Evolutionary conservation across 805 yeast genomes (phyloP).

Genomic region (Candida verbasci): DNA sequence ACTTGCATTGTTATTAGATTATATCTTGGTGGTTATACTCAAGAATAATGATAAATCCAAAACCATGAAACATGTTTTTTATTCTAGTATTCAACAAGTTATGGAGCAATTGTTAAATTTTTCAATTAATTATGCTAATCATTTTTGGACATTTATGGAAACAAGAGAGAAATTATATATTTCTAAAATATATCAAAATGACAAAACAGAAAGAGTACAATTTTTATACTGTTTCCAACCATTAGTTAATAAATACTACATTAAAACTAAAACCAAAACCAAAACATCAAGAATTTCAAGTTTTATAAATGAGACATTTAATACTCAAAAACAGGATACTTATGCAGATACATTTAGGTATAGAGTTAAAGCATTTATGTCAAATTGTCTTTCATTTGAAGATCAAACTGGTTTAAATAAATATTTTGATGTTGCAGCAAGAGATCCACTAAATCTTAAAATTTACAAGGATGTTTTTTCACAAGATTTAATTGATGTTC

Average conservation of each 20-base stretch:
- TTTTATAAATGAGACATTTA: slow-evolving; percentile 14
- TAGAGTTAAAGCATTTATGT: slow-evolving; percentile 30
- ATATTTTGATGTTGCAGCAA: slow-evolving; percentile 28
- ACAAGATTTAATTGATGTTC: slow-evolving; percentile 27
- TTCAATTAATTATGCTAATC: slow-evolving; percentile 16
- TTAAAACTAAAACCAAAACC: slow-evolving; percentile 6
- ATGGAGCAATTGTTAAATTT: slow-evolving; percentile 19
- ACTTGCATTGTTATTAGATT: slow-evolving; percentile 23
- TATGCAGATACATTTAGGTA: slow-evolving; percentile 35
- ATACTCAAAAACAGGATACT: slow-evolving; percentile 33
- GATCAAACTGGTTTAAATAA: slow-evolving; percentile 44
- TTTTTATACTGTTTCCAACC: slow-evolving; percentile 36
- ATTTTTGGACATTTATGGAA: slow-evolving; percentile 38
- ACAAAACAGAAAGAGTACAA: slow-evolving; percentile 33
- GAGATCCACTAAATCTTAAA: slow-evolving; percentile 20
- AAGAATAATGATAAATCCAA: slow-evolving; percentile 7
- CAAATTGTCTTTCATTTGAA: slow-evolving; percentile 31
- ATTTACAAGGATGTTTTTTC: slow-evolving; percentile 22
- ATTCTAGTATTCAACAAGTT: slow-evolving; percentile 18
- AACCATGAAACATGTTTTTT: slow-evolving; percentile 20
- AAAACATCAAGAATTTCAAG: neutral
- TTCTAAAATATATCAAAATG: slow-evolving; percentile 22
- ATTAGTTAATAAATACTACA: slow-evolving; percentile 27
- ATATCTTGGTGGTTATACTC: slow-evolving; percentile 17
- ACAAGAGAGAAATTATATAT: slow-evolving; percentile 21